A percentile compares a stretch with the other conserved stretches of the same genome.
These are phyloP conservation scores for Tetradesmus lagerheimii DNA, from an alignment of 139 green algal genomes.

Conservation along the genomic window DNA sequence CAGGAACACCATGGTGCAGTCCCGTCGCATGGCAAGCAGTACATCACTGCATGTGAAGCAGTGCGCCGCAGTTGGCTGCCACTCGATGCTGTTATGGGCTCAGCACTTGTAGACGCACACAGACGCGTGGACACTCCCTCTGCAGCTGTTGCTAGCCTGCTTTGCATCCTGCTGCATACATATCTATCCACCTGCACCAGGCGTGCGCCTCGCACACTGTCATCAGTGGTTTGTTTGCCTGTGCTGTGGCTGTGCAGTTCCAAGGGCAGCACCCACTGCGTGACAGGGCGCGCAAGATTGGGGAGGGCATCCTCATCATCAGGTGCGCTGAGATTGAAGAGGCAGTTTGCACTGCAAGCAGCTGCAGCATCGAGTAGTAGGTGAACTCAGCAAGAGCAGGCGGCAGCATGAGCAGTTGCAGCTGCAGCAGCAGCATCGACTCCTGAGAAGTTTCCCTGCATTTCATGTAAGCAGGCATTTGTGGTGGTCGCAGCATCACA, in stretches of 20 bases:
- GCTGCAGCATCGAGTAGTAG: no score
- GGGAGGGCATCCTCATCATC: conserved; percentile 95
- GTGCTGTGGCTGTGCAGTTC: conserved; percentile 55
- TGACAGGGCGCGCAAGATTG: conserved; percentile 88
- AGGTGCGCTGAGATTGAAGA: no score
- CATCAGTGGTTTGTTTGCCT: neutral
- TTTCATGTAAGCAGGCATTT: no score
- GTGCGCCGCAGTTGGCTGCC: no score
- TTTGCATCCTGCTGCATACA: neutral
- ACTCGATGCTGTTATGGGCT: no score
- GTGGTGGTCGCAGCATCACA: neutral
- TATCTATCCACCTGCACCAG: no score
- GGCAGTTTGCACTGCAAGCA: no score
- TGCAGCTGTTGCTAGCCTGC: neutral
- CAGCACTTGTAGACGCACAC: no score
- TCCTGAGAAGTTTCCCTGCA: no score
- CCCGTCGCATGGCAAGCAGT: neutral
- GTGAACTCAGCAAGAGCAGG: neutral
- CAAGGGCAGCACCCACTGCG: conserved; percentile 86
- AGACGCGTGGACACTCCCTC: no score
- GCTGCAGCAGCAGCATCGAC: no score
- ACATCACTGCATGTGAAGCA: neutral
- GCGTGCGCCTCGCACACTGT: no score
- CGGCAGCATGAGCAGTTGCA: neutral
- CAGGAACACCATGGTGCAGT: neutral